phyloP scores from a whole-genome alignment of 1,139 yeast species.

The Lodderomyces jiufengensis region DNA sequence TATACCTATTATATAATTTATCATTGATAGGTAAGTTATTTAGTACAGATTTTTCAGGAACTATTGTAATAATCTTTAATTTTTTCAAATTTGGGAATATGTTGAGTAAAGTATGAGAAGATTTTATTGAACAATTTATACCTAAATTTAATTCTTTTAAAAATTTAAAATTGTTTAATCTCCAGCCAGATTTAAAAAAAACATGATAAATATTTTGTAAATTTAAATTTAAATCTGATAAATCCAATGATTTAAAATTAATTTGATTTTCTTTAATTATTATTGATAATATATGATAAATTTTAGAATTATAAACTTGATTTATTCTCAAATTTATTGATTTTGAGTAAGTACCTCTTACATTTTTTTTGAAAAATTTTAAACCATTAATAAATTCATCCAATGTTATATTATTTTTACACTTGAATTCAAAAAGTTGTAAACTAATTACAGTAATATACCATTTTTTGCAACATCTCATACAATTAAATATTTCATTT shows the following conservation, averaged over 20 bases:
- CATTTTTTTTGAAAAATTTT: conserved; percentile 22
- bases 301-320: conserved; percentile 19
- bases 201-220: conserved; percentile 24
- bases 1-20: conserved; percentile 15
- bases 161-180: conserved; percentile 19
- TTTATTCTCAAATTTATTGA: conserved; percentile 23
- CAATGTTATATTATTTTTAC: conserved; percentile 24
- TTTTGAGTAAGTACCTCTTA: conserved; percentile 16
- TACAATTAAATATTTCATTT: conserved; percentile 23
- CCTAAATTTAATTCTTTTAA: conserved; percentile 25
- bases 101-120: conserved; percentile 22
- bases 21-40: conserved; percentile 22
- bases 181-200: conserved; percentile 28
- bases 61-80: conserved; percentile 21
- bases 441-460: conserved; percentile 23
- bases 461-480: conserved; percentile 34
- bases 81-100: conserved; percentile 26
- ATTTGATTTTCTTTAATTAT: conserved; percentile 19
- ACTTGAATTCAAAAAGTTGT: conserved; percentile 23
- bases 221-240: conserved; percentile 23
- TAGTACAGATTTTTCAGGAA: conserved; percentile 15
- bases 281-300: conserved; percentile 24
- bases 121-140: conserved; percentile 23
- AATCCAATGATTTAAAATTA: conserved; percentile 19
- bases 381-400: conserved; percentile 31